A percentile compares a stretch with the other conserved stretches of the same genome.
phyloP scores from a whole-genome alignment of 176 grass and related monocot species.

The Chrysopogon serrulatus region DNA sequence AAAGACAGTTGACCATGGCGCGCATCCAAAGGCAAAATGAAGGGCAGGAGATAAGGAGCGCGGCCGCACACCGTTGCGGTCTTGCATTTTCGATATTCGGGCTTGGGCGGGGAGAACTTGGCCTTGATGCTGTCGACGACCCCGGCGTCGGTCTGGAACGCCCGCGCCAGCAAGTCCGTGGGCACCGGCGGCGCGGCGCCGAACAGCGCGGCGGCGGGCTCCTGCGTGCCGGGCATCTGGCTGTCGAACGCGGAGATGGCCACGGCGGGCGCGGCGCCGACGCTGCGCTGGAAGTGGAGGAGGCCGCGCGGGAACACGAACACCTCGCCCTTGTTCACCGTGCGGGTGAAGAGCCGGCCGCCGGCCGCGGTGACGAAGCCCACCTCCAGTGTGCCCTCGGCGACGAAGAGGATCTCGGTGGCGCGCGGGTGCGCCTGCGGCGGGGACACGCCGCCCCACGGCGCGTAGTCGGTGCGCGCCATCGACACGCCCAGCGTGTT shows the following conservation, averaged over 20 bases:
- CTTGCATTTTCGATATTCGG: too few relatives aligned
- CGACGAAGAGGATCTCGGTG: constrained; percentile 65
- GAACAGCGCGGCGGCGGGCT: constrained; percentile 37
- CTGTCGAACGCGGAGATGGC: constrained; percentile 54
- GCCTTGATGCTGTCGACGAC: constrained; percentile 49
- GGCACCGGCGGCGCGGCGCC: constrained; percentile 28
- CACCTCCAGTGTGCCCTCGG: constrained; percentile 50
- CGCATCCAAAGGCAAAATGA: too few relatives aligned
- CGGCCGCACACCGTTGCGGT: too few relatives aligned
- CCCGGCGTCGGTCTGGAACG: constrained; percentile 37
- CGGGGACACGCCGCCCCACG: constrained; percentile 52
- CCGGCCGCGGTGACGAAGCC: constrained; percentile 47
- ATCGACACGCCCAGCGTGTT: constrained; percentile 72
- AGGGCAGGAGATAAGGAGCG: too few relatives aligned
- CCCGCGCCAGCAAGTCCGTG: constrained; percentile 45
- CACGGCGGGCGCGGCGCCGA: constrained; percentile 16
- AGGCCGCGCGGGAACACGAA: constrained; percentile 69
- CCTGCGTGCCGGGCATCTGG: constrained; percentile 56
- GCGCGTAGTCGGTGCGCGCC: constrained; percentile 61
- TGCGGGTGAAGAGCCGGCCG: constrained; percentile 15
- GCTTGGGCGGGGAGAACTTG: constrained; percentile 33
- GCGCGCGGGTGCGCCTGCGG: constrained; percentile 70
- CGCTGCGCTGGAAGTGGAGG: constrained; percentile 61
- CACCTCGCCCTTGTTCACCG: constrained; percentile 35
- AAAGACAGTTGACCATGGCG: too few relatives aligned